These are phyloP conservation scores for Dioscorea dumetorum DNA, from an alignment of 106 monocot species.

Conservation along the genomic window DNA sequence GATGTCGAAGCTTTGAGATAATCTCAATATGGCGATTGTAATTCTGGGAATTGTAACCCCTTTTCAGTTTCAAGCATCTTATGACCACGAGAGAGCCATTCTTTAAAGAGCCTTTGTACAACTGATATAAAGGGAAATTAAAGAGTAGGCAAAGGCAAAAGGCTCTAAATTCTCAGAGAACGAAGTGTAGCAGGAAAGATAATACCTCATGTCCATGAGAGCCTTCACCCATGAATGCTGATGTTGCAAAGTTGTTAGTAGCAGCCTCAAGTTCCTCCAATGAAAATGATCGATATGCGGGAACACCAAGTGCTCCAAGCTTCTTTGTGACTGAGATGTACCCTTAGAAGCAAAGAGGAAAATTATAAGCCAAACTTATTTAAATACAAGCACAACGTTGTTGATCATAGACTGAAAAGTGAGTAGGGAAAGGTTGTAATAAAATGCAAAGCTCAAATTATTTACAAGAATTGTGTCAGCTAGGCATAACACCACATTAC, in stretches of 20 bases:
- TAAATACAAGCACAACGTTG: too few relatives aligned
- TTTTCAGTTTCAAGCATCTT: constrained; percentile 79
- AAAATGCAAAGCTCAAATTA: too few relatives aligned
- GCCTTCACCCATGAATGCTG: constrained; percentile 76
- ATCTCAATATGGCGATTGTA: constrained; percentile 73
- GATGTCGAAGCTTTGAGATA: constrained; percentile 88
- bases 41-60: constrained; percentile 44
- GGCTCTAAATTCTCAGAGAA: too few relatives aligned
- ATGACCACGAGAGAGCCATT: constrained; percentile 76
- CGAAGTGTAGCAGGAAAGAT: too few relatives aligned
- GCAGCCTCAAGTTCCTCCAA: constrained; percentile 89
- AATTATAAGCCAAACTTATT: too few relatives aligned
- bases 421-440: too few relatives aligned
- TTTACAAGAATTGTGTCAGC: too few relatives aligned
- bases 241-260: constrained; percentile 76
- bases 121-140: constrained; percentile 29
- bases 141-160: too few relatives aligned
- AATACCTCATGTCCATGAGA: constrained; percentile 71
- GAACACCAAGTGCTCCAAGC: constrained; percentile 83
- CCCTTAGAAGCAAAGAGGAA: constrained; percentile 31
- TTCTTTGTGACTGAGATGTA: constrained; percentile 91
- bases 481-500: too few relatives aligned
- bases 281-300: constrained; percentile 81
- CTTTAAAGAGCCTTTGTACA: constrained; percentile 71
- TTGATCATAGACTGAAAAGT: too few relatives aligned